A percentile compares a stretch with the other conserved stretches of the same genome.
These are phyloP conservation scores for Hordeum pubiflorum DNA, from an alignment of 202 grass and related monocot species.

Conservation along the genomic window DNA sequence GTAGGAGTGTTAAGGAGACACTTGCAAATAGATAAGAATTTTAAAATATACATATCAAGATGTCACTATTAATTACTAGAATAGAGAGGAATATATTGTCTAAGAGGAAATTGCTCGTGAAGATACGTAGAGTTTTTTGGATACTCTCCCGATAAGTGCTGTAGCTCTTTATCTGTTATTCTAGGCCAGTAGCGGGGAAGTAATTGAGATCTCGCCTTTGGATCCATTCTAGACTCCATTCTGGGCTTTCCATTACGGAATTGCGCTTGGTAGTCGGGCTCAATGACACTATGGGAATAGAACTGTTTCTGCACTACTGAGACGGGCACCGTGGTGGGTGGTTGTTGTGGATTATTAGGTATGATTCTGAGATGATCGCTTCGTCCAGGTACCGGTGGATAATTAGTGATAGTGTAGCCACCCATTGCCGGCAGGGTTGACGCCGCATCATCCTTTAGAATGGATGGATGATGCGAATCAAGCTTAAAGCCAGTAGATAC, in stretches of 20 bases:
- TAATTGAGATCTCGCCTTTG: constrained; percentile 61
- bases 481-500: constrained; percentile 40
- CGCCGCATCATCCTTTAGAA: constrained; percentile 43
- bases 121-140: constrained; percentile 45
- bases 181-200: constrained; percentile 97
- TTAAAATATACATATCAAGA: not conserved
- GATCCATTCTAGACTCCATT: constrained; percentile 78
- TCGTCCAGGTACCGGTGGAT: constrained; percentile 38
- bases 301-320: constrained; percentile 52
- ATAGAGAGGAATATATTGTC: constrained; percentile 7
- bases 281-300: constrained; percentile 48
- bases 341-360: constrained; percentile 26
- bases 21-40: constrained; percentile 7
- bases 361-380: constrained; percentile 49
- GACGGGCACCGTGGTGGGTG: constrained; percentile 11
- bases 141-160: constrained; percentile 94
- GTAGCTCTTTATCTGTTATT: constrained; percentile 93
- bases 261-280: constrained; percentile 44
- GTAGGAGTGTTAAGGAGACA: constrained; percentile 48
- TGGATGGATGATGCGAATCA: constrained; percentile 40
- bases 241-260: constrained; percentile 60
- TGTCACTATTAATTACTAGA: not conserved
- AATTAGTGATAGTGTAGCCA: constrained; percentile 22
- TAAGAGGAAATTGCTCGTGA: constrained; percentile 20
- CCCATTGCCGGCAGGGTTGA: constrained; percentile 31